These are phyloP conservation scores for Endotrypanum monterogeii DNA, from an alignment of 208 protist genomes.

Conservation along the genomic window DNA sequence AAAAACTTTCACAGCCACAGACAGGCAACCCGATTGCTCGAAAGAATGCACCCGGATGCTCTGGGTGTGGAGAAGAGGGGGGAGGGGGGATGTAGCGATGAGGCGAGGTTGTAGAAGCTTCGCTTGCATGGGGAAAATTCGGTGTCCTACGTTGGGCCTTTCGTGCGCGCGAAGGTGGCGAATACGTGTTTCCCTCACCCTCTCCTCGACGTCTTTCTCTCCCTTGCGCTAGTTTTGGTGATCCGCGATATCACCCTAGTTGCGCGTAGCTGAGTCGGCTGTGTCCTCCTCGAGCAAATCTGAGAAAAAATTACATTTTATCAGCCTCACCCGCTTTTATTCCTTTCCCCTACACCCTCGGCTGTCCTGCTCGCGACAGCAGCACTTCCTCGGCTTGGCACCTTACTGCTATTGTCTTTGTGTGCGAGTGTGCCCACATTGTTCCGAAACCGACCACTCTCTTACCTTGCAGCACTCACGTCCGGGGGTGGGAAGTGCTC, in stretches of 20 bases:
- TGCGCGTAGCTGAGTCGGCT: too few species aligned
- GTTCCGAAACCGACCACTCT: not conserved
- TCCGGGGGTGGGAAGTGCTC: not conserved
- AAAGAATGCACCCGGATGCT: not conserved
- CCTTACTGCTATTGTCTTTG: not conserved
- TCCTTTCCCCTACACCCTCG: not conserved
- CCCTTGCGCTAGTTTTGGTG: too few species aligned
- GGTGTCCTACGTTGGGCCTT: not conserved
- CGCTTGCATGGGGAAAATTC: not conserved
- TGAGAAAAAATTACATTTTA: too few species aligned
- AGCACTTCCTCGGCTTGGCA: not conserved
- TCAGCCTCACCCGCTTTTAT: too few species aligned
- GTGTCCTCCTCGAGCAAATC: too few species aligned
- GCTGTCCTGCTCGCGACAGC: not conserved
- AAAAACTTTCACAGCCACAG: constrained; percentile 2
- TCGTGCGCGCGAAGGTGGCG: not conserved
- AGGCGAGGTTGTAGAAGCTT: not conserved
- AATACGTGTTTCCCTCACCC: too few species aligned
- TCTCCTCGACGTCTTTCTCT: too few species aligned
- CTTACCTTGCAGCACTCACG: not conserved
- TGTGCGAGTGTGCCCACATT: not conserved
- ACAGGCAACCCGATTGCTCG: not conserved
- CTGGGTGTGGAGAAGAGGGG: not conserved
- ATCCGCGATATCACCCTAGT: too few species aligned
- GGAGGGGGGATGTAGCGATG: not conserved